Conservation (phyloP, 192 early-diverging fungal genomes). For the Umbelopsis sp. region DNA sequence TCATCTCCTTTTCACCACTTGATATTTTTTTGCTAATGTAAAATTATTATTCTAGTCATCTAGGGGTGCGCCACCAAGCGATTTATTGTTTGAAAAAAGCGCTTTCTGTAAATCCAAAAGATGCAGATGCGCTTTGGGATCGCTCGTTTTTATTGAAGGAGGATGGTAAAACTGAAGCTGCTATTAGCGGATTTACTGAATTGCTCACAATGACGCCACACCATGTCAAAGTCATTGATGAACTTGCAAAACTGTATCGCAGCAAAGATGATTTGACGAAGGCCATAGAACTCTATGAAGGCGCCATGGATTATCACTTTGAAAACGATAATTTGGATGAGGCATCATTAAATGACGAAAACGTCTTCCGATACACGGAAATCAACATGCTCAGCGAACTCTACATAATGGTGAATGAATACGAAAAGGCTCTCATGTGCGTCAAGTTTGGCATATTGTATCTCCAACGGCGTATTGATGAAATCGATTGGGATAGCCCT, state of each 20-base stretch:
- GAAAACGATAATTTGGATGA: constrained; percentile 42
- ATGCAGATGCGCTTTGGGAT: constrained; percentile 72
- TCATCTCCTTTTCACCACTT: too few relatives aligned
- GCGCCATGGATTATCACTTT: constrained; percentile 49
- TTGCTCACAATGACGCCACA: constrained; percentile 66
- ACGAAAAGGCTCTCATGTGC: constrained; percentile 66
- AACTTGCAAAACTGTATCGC: constrained; percentile 61
- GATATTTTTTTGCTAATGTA: not conserved
- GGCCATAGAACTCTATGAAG: constrained; percentile 61
- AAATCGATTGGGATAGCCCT: constrained; percentile 64
- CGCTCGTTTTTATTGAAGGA: constrained; percentile 66
- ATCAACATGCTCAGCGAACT: constrained; percentile 87
- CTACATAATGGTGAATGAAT: constrained; percentile 78
- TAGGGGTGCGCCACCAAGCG: constrained; percentile 72
- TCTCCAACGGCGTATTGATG: constrained; percentile 68
- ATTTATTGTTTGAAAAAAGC: constrained; percentile 82
- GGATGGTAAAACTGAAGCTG: constrained; percentile 48
- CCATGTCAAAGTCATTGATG: constrained; percentile 65
- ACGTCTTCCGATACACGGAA: constrained; percentile 76
- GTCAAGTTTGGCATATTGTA: constrained; percentile 73
- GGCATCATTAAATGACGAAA: constrained; percentile 36
- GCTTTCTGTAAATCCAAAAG: constrained; percentile 59
- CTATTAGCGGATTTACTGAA: constrained; percentile 57
- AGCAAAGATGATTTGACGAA: constrained; percentile 54
- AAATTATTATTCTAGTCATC: constrained; percentile 38